Base-by-base conservation (phyloP, 371 early-diverging fungal species). In the Mortierella sp. region DNA sequence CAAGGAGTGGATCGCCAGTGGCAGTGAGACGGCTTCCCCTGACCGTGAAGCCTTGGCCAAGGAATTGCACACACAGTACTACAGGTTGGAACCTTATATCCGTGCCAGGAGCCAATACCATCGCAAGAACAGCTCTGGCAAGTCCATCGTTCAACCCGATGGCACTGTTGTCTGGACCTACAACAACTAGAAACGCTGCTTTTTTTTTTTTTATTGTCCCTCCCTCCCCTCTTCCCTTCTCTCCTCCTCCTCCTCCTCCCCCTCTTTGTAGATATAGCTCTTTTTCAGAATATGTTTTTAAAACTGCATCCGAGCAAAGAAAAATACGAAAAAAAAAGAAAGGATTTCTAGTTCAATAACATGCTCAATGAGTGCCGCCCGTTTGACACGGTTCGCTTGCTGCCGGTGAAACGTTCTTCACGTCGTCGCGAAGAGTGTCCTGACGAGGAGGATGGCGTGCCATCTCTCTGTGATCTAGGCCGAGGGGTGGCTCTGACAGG, bases 101-200 rank as follows among this genome's bases (percentile, higher is more conserved):
- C 71, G 82, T 12, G 70, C 82, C 48, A 67, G 72, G 58, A 81
- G 57, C 50, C 72, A 70, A 56, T 82, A 72, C 71, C 80, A 82
- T 45, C 81, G 82, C 52, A 53, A 45, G 58, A 28, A 68, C 14
- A 56, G 39, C 1, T 6, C 58, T 31, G 78, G 65, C 21, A 43
- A 54, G 6, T 57, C 78, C 2, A 38, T 76, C n/a, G 30, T 76
- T 21, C 71, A 66, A 50, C 34, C 58, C 2, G 61, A 70, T 31
- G 78, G 71, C 13, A 62, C 63, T 0, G 56, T 47, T 16, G 24
- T 34, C 31, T 76, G 78, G 78, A 54, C 51, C 14, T 76, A 76
- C 58, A 41, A 58, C 56, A 61, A 69, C 62, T 76, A 69, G 49
- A 61, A 3, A 90, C 51, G 90, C 91, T 42, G n/a, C n/a, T n/a